Conservation (phyloP, 805 yeast species). For the Metschnikowia lochheadii region DNA sequence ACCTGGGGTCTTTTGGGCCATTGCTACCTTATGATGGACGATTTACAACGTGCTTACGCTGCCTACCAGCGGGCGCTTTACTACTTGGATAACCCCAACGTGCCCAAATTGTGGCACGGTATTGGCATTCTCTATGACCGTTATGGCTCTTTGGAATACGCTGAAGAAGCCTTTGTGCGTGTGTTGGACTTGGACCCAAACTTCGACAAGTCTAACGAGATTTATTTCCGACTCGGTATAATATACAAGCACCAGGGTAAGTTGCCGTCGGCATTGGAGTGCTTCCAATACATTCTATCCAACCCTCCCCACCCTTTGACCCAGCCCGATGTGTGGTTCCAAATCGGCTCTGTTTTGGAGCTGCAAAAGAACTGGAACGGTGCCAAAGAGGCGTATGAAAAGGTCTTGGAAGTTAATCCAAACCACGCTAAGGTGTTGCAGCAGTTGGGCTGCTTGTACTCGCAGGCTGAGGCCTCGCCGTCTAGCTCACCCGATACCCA, state of each 20-base stretch:
- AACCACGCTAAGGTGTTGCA: constrained; percentile 94
- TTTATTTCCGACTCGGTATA: constrained; percentile 92
- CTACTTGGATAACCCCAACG: constrained; percentile 87
- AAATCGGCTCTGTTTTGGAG: constrained; percentile 92
- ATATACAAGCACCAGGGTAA: constrained; percentile 94
- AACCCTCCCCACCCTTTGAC: constrained; percentile 95
- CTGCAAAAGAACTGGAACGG: constrained; percentile 87
- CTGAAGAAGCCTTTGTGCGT: constrained; percentile 96
- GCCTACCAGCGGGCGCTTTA: constrained; percentile 95
- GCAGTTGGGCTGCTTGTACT: constrained; percentile 92
- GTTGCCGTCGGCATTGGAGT: constrained; percentile 81
- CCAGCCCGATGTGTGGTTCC: constrained; percentile 98
- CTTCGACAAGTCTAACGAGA: constrained; percentile 94
- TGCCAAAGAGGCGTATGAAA: constrained; percentile 93
- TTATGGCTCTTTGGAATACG: constrained; percentile 93
- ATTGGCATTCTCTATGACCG: constrained; percentile 95
- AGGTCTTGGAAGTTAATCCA: constrained; percentile 84
- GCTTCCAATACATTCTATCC: constrained; percentile 85
- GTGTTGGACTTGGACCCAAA: constrained; percentile 94
- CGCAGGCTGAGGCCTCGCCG: constrained; percentile 47
- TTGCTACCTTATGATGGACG: constrained; percentile 95
- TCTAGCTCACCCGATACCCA: constrained; percentile 18
- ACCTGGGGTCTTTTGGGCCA: constrained; percentile 97
- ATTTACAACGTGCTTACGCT: constrained; percentile 88
- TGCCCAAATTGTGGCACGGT: constrained; percentile 98